Evolutionary conservation across 768 basidiomycete species (phyloP), one percentile per base, ranked within the genome.

Genomic region (Kwoniella newhampshirensis): DNA sequence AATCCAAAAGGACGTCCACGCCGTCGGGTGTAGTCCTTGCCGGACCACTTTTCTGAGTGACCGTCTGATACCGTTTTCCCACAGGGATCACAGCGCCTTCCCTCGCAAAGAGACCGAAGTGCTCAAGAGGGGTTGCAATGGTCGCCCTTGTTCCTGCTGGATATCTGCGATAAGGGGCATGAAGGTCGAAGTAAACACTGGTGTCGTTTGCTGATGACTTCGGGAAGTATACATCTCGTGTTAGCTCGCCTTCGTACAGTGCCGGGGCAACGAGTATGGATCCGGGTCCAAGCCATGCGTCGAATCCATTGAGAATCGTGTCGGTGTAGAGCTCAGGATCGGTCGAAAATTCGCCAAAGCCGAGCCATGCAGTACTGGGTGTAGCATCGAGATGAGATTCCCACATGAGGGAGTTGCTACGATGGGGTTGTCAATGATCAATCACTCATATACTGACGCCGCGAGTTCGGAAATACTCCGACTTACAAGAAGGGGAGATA

Each of bases 241-340:
- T 54, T 17, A 59, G 60, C 45, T 65, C 52, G 17, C 67, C 71
- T 32, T 67, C 62, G 42, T 60, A 71, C 42, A 73, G 63, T 17
- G 66, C 70, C 12, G 74, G 72, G 9, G 63, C 66, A 37, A 71
- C 66, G 5, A 75, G 62, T 17, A 77, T 54, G n/a, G 64, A 52
- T 2, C 75, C 75, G 17, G 64, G 57, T 15, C 75, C 75, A 41
- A 75, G 48, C 75, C 75, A 77, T 18, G 67, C 75, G 54, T 77
- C 75, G 44, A 74, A 71, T 20, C 75, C 74, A 23, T 74, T 68
- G 27, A 77, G 51, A 13, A 68, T 52, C 39, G 60, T 62, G 18
- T 64, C 53, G 20, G 67, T 68, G 66, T 67, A 77, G 13, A 74
- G 62, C n/a, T 62, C 59, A 4, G 65, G 58, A 43, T 77, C 75